Evolutionary conservation across 1,284 basidiomycete genomes (phyloP).

Genomic region (Pterula multifida): DNA sequence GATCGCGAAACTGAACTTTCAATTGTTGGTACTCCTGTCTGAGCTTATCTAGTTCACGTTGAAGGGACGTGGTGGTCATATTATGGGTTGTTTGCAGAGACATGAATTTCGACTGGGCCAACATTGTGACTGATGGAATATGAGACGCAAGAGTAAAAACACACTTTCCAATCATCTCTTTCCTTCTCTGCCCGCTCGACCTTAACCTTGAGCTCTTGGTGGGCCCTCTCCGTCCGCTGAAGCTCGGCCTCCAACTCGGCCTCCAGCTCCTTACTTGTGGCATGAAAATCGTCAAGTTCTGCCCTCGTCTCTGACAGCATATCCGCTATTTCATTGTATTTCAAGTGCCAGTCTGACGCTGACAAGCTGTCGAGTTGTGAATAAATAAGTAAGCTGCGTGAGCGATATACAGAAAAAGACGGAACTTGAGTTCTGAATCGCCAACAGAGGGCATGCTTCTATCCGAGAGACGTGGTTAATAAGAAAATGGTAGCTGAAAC

Average conservation of each 20-base stretch:
- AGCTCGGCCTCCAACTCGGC: conserved; percentile 87
- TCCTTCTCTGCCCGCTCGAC: conserved; percentile 66
- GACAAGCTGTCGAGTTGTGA: conserved; percentile 31
- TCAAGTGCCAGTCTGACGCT: conserved; percentile 65
- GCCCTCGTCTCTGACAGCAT: conserved; percentile 77
- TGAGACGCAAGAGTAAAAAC: conserved; percentile 11
- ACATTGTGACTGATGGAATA: conserved; percentile 18
- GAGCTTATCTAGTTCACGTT: conserved; percentile 79
- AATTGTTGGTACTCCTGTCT: conserved; percentile 71
- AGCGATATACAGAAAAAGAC: conserved; percentile 8
- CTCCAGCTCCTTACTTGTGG: conserved; percentile 86
- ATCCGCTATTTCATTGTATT: conserved; percentile 76
- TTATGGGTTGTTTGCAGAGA: conserved; percentile 84
- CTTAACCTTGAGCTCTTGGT: conserved; percentile 71
- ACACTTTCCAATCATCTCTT: conserved; percentile 88
- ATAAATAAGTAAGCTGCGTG: conserved; percentile 9
- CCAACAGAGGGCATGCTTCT: conserved; percentile 45
- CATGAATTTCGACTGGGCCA: conserved; percentile 64
- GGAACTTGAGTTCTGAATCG: conserved; percentile 50
- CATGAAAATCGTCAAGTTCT: conserved; percentile 86
- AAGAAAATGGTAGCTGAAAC: neutral
- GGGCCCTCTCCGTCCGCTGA: conserved; percentile 75
- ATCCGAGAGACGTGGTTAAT: neutral
- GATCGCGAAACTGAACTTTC: conserved; percentile 74
- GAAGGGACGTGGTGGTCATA: conserved; percentile 73